These are phyloP conservation scores for Umbellularia californica DNA, from an alignment of 164 flowering plant species.

Conservation along the genomic window DNA sequence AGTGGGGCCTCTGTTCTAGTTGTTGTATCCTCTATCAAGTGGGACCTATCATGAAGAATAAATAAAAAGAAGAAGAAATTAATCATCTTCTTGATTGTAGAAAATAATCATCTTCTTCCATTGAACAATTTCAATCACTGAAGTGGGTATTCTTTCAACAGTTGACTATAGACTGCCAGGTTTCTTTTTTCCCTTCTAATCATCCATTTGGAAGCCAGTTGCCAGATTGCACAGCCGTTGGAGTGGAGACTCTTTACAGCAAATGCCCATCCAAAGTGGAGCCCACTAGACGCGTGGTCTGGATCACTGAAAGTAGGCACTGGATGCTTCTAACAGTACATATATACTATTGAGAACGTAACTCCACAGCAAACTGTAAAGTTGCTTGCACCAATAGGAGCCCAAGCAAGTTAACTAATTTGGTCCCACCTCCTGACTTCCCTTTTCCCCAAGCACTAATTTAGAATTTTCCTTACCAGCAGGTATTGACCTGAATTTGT, in stretches of 20 bases:
- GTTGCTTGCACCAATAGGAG: neutral
- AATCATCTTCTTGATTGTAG: too few species aligned
- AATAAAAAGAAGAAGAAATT: neutral
- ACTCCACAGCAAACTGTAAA: neutral
- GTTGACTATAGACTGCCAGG: neutral
- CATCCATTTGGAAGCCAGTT: neutral
- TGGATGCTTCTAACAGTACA: neutral
- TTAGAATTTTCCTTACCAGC: neutral
- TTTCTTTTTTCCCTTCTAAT: neutral
- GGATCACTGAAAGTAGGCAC: neutral
- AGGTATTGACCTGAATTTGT: neutral
- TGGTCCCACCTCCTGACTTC: neutral
- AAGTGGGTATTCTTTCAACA: neutral
- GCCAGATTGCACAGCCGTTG: neutral
- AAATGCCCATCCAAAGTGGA: neutral
- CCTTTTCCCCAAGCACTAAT: neutral
- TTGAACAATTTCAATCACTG: neutral
- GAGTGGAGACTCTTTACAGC: neutral
- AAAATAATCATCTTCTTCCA: neutral
- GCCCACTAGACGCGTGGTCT: neutral
- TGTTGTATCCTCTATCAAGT: neutral
- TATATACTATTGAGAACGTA: too few species aligned
- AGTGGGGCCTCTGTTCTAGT: neutral
- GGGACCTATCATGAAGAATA: neutral
- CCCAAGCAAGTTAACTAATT: neutral